These are phyloP conservation scores for Aspergillus tanneri DNA, from an alignment of 2,329 filamentous ascomycete species.

Conservation along the genomic window DNA sequence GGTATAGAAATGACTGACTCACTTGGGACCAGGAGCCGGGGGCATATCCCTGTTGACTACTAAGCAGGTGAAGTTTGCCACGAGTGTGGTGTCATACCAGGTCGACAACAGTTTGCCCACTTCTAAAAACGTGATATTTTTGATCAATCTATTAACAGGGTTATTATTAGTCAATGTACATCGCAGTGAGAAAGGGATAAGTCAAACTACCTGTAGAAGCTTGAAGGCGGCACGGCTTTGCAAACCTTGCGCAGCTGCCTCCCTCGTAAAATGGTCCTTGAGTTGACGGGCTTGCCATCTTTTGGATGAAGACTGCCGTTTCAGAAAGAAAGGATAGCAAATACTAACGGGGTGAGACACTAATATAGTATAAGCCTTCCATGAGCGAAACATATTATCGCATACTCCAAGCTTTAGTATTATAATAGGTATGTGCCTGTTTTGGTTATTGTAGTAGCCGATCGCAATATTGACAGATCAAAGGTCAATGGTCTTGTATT, in stretches of 20 bases:
- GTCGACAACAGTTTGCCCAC: slow-evolving; percentile 84
- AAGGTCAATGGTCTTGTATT: no score
- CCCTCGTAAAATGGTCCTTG: slow-evolving; percentile 68
- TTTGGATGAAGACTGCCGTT: slow-evolving; percentile 58
- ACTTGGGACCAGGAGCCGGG: slow-evolving; percentile 63
- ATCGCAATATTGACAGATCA: no score
- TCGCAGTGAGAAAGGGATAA: no score
- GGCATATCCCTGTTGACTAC: slow-evolving; percentile 42
- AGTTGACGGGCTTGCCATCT: slow-evolving; percentile 81
- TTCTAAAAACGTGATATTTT: slow-evolving; percentile 74
- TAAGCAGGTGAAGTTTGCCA: not conserved
- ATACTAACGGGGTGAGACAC: no score
- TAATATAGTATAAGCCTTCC: no score
- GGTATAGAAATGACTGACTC: slow-evolving; percentile 4
- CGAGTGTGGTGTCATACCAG: slow-evolving; percentile 55
- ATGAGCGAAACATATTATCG: no score
- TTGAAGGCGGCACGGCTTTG: slow-evolving; percentile 95
- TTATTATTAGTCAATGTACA: not conserved
- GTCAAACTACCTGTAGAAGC: slow-evolving; percentile 81
- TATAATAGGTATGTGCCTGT: no score
- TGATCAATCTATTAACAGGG: slow-evolving; percentile 66
- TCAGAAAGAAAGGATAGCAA: slow-evolving; percentile 27
- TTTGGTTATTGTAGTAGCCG: no score
- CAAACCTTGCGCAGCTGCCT: slow-evolving; percentile 74
- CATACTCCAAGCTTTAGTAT: no score